A percentile compares a stretch with the other conserved stretches of the same genome.
These are phyloP conservation scores for Gyrodon lividus DNA, from an alignment of 768 basidiomycete species.

Conservation along the genomic window DNA sequence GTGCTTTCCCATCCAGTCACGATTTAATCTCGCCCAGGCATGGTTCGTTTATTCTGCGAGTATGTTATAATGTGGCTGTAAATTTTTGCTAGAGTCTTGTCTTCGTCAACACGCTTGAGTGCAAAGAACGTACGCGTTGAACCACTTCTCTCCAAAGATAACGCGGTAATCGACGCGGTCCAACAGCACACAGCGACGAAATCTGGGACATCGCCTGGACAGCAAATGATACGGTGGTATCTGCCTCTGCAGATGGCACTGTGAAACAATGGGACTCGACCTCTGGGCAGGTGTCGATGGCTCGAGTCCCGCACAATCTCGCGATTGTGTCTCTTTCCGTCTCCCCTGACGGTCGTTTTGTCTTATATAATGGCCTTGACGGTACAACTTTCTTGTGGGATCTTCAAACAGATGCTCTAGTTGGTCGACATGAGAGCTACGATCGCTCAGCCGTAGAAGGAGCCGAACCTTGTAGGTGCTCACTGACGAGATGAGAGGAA, in stretches of 20 bases:
- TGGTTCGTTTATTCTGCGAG: slow-evolving; percentile 27
- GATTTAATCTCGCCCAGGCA: slow-evolving; percentile 5
- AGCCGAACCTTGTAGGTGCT: slow-evolving; percentile 66
- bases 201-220: slow-evolving; percentile 82
- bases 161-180: slow-evolving; percentile 13
- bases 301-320: slow-evolving; percentile 75
- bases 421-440: slow-evolving; percentile 75
- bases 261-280: slow-evolving; percentile 71
- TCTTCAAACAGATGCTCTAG: slow-evolving; percentile 55
- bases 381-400: slow-evolving; percentile 80
- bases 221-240: slow-evolving; percentile 57
- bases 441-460: slow-evolving; percentile 50
- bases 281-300: slow-evolving; percentile 55
- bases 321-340: slow-evolving; percentile 82
- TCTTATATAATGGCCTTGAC: slow-evolving; percentile 80
- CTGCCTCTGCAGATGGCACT: slow-evolving; percentile 75
- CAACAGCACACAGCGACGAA: slow-evolving; percentile 72
- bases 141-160: slow-evolving; percentile 21
- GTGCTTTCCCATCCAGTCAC: too few species aligned
- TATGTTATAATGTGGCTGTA: slow-evolving; percentile 6
- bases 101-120: slow-evolving; percentile 70
- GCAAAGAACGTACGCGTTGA: slow-evolving; percentile 64
- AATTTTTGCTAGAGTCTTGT: slow-evolving; percentile 58
- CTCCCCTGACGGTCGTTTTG: slow-evolving; percentile 60
- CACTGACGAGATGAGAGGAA: background rate